Base-by-base conservation (phyloP, 805 yeast species). In the Debaryomyces maramus region DNA sequence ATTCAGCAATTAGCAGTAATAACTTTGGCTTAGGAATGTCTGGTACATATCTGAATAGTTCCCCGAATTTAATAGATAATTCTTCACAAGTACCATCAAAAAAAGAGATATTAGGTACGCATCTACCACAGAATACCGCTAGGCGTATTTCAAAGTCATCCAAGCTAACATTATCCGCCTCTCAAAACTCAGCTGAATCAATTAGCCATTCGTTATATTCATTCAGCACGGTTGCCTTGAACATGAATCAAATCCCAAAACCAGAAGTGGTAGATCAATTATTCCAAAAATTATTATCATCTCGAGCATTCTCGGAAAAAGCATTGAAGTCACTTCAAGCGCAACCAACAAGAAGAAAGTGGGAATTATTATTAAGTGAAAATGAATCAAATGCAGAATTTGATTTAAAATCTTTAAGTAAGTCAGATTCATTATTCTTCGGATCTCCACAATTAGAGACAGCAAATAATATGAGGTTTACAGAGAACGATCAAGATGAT, bases 291-390 rank as follows among this genome's bases (percentile, higher is more conserved):
- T 46, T 70, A n/a, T 51, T 70, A 4, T 55, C 70, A 3, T 55
- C 56, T 4, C 50, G 75, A 32, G 71, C 58, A 0, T 69, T 70
- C 37, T 56, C 70, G 1, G 67, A 58, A n/a, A 50, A 54, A 27
- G 66, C 71, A 2, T 39, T 63, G 6, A 57, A 51, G 33, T 52
- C 65, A 1, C 51, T 70, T 38, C 50, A 60, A 28, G 61, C 59
- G 16, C 62, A 56, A 36, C 52, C 72, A 4, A 52, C 64, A 3
- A 59, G 53, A 35, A 46, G 75, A 17, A 70, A 70, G 46, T 70
- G 75, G 75, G 74, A 70, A 46, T 52, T 70, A 10, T 51, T 70
- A 10, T 48, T 70, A n/a, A 47, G 67, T 30, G 75, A 70, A 44
- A 61, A 57, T 44, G 72, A 69, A 46, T 56, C 60, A 5, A 70